Conservation (phyloP, 2,329 filamentous ascomycete genomes). For the Fonsecaea monophora region DNA sequence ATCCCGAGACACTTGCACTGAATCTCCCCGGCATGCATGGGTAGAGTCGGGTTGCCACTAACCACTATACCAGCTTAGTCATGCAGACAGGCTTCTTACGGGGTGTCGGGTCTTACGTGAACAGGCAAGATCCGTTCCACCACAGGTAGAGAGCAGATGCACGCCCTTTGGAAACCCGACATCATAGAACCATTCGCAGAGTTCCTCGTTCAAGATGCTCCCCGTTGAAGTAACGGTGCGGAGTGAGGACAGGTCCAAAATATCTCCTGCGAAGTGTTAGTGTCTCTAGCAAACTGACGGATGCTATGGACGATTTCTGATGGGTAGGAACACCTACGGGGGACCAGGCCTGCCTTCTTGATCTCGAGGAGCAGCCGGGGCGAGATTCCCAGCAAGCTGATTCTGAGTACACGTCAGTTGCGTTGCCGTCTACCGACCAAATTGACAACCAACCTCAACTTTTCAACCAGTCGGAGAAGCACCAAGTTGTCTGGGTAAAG, state of each 20-base stretch:
- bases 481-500: conserved; percentile 72
- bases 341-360: conserved; percentile 66
- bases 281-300: too few species aligned
- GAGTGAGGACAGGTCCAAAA: conserved; percentile 8
- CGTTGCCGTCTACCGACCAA: not conserved
- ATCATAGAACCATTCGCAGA: conserved; percentile 11
- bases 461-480: conserved; percentile 68
- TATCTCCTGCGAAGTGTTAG: not conserved
- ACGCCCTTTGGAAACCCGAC: not conserved
- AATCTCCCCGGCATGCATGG: conserved; percentile 66
- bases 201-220: not conserved
- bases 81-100: not conserved
- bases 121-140: conserved; percentile 11
- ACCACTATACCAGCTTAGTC: conserved; percentile 32
- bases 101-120: not conserved
- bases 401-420: conserved; percentile 44
- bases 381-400: conserved; percentile 56
- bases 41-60: conserved; percentile 69
- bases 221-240: conserved; percentile 4
- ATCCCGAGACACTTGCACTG: conserved; percentile 60
- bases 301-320: too few species aligned
- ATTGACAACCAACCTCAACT: conserved; percentile 66
- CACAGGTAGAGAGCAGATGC: not conserved
- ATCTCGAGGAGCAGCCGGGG: conserved; percentile 78
- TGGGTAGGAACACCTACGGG: conserved; percentile 52